Evolutionary conservation across 1,284 basidiomycete genomes (phyloP).

Genomic region (Cronartium quercuum): DNA sequence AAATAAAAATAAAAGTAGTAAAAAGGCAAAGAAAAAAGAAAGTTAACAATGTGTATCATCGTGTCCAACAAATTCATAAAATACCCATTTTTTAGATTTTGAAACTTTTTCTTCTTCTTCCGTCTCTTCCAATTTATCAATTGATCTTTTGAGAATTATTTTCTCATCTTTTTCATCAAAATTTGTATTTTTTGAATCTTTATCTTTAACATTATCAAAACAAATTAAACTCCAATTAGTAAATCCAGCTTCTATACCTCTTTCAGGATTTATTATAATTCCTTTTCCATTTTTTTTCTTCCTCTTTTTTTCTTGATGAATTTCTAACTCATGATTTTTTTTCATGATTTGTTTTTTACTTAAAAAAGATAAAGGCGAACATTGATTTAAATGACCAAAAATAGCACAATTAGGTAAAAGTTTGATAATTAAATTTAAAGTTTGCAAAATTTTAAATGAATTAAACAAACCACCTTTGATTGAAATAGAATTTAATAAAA

Average conservation of each 20-base stretch:
- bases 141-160: no score
- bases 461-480: slow-evolving; percentile 9
- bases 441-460: slow-evolving; percentile 16
- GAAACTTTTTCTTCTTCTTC: no score
- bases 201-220: neutral
- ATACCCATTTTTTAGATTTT: neutral
- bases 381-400: slow-evolving; percentile 1
- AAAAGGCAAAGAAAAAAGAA: neutral
- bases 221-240: slow-evolving; percentile 27
- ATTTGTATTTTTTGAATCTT: no score
- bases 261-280: slow-evolving; percentile 20
- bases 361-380: slow-evolving; percentile 24
- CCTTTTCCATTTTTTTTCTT: slow-evolving; percentile 15
- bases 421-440: neutral
- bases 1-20: no score
- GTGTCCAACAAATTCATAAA: neutral
- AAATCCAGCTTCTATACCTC: slow-evolving; percentile 7
- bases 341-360: neutral
- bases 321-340: no score
- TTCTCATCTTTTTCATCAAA: no score
- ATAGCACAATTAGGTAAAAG: neutral
- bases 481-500: no score
- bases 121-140: no score
- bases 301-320: no score
- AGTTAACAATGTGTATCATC: neutral